Conservation (phyloP, 805 yeast species). For the Blastobotrys terrestris region DNA sequence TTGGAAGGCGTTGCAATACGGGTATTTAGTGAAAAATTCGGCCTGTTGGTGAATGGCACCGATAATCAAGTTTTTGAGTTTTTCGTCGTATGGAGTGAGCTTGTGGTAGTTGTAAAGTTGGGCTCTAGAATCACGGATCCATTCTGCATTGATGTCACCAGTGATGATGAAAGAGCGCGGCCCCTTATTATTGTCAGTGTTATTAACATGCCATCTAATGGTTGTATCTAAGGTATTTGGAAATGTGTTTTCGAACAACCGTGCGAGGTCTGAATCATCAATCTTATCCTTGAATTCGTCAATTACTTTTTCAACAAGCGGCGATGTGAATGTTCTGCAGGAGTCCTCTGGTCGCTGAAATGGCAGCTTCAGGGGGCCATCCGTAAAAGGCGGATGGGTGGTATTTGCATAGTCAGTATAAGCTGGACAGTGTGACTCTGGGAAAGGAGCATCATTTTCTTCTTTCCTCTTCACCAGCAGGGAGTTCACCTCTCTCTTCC, state of each 20-base stretch:
- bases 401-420: conserved; percentile 54
- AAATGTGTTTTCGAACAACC: conserved; percentile 72
- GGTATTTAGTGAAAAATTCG: conserved; percentile 50
- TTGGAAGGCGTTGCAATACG: conserved; percentile 89
- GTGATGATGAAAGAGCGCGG: conserved; percentile 77
- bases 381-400: conserved; percentile 51
- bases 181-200: conserved; percentile 14
- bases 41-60: conserved; percentile 86
- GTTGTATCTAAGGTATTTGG: conserved; percentile 91
- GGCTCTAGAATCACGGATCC: conserved; percentile 84
- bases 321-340: conserved; percentile 69
- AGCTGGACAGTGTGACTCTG: conserved; percentile 44
- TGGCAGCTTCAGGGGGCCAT: conserved; percentile 54
- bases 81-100: conserved; percentile 46
- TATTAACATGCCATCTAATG: conserved; percentile 56
- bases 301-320: conserved; percentile 55
- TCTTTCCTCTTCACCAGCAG: not conserved
- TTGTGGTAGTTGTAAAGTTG: conserved; percentile 74
- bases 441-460: not conserved
- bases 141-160: conserved; percentile 91
- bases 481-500: not conserved
- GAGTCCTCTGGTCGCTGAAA: conserved; percentile 66
- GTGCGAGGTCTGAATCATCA: conserved; percentile 58
- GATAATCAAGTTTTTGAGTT: conserved; percentile 45
- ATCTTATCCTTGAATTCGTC: conserved; percentile 45